Conservation (phyloP, 2,329 filamentous ascomycete species). For the Achaetomium macrosporum region DNA sequence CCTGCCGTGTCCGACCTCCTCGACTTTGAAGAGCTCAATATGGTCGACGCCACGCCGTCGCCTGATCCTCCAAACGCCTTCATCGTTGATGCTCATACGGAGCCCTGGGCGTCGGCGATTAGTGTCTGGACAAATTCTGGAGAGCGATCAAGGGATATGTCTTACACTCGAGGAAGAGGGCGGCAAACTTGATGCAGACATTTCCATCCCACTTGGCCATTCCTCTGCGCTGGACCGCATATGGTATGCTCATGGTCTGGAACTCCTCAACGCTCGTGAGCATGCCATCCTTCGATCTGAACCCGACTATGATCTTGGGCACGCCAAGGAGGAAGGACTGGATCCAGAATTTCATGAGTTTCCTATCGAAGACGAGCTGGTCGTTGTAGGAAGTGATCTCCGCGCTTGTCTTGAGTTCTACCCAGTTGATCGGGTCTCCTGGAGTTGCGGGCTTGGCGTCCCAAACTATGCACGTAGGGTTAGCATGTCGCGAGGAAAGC, state of each 20-base stretch:
- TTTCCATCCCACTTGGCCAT: conserved; percentile 82
- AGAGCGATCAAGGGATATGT: conserved; percentile 8
- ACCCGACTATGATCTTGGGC: conserved; percentile 86
- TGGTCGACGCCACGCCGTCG: conserved; percentile 54
- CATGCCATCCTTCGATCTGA: conserved; percentile 66
- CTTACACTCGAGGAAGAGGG: conserved; percentile 70
- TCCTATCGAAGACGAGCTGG: conserved; percentile 73
- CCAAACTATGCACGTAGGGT: conserved; percentile 54
- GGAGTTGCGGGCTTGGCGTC: conserved; percentile 66
- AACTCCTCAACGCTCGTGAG: conserved; percentile 70
- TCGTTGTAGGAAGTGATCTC: conserved; percentile 64
- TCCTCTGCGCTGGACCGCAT: conserved; percentile 61
- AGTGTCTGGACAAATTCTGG: background rate
- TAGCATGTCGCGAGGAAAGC: background rate
- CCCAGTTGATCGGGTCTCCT: conserved; percentile 74
- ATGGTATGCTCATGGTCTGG: conserved; percentile 72
- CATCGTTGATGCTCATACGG: conserved; percentile 56
- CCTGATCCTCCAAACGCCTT: conserved; percentile 76
- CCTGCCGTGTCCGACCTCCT: conserved; percentile 67
- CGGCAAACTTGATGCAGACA: conserved; percentile 86
- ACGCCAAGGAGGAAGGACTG: conserved; percentile 93
- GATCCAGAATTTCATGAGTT: conserved; percentile 93
- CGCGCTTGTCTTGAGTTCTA: conserved; percentile 88
- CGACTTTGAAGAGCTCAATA: conserved; percentile 69
- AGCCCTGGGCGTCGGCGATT: conserved; percentile 45